These are phyloP conservation scores for Picochlorum sp. DNA, from an alignment of 139 green algal genomes.

Conservation along the genomic window DNA sequence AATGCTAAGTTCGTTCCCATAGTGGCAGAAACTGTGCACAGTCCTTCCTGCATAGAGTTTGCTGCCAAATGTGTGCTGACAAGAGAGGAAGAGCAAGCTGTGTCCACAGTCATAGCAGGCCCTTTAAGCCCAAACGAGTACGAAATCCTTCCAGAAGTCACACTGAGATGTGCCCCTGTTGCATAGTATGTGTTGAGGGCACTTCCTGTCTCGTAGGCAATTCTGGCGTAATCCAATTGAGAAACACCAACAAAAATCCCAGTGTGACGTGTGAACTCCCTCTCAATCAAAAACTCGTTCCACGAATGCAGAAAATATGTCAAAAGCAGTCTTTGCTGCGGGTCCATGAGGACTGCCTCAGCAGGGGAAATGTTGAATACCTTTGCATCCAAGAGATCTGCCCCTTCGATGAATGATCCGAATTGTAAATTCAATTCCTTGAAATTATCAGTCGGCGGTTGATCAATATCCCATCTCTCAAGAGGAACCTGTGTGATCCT, in stretches of 20 bases:
- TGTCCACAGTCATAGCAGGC: slow-evolving; percentile 65
- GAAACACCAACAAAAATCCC: slow-evolving; percentile 71
- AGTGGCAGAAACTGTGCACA: slow-evolving; percentile 39
- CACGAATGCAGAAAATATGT: slow-evolving; percentile 20
- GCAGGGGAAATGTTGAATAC: slow-evolving; percentile 25
- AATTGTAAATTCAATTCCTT: slow-evolving; percentile 38
- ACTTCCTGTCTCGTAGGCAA: slow-evolving; percentile 21
- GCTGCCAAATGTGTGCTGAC: slow-evolving; percentile 59
- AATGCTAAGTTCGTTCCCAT: slow-evolving; percentile 69
- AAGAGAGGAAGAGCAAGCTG: slow-evolving; percentile 69
- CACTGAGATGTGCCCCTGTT: slow-evolving; percentile 31
- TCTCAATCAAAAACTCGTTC: neutral
- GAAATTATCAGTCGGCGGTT: slow-evolving; percentile 6
- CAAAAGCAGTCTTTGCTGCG: slow-evolving; percentile 69
- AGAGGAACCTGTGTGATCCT: slow-evolving; percentile 32
- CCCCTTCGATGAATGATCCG: slow-evolving; percentile 42
- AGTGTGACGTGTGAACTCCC: slow-evolving; percentile 3
- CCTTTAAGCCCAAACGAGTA: slow-evolving; percentile 64
- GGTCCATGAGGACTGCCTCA: slow-evolving; percentile 67
- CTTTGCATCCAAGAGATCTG: slow-evolving; percentile 46
- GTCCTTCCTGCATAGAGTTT: slow-evolving; percentile 13
- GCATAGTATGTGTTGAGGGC: slow-evolving; percentile 15
- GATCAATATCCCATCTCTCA: slow-evolving; percentile 42
- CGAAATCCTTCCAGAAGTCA: slow-evolving; percentile 51
- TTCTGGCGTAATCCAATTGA: slow-evolving; percentile 67